These are phyloP conservation scores for Puccinia hordei DNA, from an alignment of 1,284 basidiomycete species.

Conservation along the genomic window DNA sequence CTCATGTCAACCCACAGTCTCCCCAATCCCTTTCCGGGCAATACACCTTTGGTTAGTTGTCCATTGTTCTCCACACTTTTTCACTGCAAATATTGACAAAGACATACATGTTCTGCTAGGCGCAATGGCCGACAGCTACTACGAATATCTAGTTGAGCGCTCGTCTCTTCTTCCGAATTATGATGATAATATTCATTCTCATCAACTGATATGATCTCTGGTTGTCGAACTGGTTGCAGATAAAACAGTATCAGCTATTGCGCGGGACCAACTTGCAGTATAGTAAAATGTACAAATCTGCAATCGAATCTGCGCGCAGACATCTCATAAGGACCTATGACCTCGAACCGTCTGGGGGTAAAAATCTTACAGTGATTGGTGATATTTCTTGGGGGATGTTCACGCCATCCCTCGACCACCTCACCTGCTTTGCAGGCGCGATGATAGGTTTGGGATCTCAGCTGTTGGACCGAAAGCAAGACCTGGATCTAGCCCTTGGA, in stretches of 20 bases:
- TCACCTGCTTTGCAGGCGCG: conserved; percentile 65
- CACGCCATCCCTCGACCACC: conserved; percentile 58
- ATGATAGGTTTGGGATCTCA: conserved; percentile 65
- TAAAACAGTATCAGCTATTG: conserved; percentile 61
- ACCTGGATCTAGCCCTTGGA: conserved; percentile 58
- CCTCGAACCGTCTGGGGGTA: conserved; percentile 60
- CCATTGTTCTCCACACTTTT: neutral
- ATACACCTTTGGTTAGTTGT: conserved; percentile 62
- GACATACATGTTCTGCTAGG: neutral
- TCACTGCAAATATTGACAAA: neutral
- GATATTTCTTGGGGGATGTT: conserved; percentile 11
- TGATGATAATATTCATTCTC: too few species aligned
- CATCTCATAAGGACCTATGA: conserved; percentile 61
- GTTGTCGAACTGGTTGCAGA: conserved; percentile 23
- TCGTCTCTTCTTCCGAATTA: neutral
- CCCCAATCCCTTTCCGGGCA: conserved; percentile 53
- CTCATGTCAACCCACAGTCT: conserved; percentile 59
- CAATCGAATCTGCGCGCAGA: conserved; percentile 62
- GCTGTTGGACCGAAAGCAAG: conserved; percentile 61
- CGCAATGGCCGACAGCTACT: conserved; percentile 61
- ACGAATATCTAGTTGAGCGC: conserved; percentile 62
- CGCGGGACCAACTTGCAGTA: conserved; percentile 62
- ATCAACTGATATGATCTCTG: too few species aligned
- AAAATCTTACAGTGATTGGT: conserved; percentile 59
- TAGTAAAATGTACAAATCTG: conserved; percentile 62